Percentiles rank a stretch among this genome's conserved stretches.
phyloP scores from a whole-genome alignment of 2,329 filamentous ascomycete species.

The Cladosporium sp. region DNA sequence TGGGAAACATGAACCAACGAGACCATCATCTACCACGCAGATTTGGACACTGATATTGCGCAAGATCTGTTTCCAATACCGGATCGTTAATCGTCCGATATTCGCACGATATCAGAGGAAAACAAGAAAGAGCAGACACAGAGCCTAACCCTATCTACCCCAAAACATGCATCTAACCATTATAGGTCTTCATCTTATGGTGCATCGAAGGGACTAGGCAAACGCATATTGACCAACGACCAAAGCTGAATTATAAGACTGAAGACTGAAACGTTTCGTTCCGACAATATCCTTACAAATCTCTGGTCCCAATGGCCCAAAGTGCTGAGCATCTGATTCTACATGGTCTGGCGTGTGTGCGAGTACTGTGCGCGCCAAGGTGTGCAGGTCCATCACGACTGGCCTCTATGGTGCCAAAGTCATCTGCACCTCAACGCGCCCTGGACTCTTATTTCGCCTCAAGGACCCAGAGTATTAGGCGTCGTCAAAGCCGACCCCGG shows the following conservation, averaged over 20 bases:
- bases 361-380: background rate
- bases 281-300: background rate
- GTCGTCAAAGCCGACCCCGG: conserved; percentile 17
- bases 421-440: background rate
- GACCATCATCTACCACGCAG: background rate
- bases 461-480: conserved; percentile 15
- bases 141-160: background rate
- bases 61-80: background rate
- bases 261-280: background rate
- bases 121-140: background rate
- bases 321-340: background rate
- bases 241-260: background rate
- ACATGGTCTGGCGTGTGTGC: background rate
- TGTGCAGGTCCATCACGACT: background rate
- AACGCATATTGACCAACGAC: background rate
- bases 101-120: background rate
- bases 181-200: background rate
- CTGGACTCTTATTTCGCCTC: background rate
- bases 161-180: background rate
- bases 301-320: background rate
- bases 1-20: too few relatives aligned
- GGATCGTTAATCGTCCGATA: accelerated
- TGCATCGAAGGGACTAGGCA: background rate
- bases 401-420: background rate
- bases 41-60: background rate